phyloP scores from a whole-genome alignment of 2,329 filamentous ascomycete species.

The Trichoderma pleuroti region DNA sequence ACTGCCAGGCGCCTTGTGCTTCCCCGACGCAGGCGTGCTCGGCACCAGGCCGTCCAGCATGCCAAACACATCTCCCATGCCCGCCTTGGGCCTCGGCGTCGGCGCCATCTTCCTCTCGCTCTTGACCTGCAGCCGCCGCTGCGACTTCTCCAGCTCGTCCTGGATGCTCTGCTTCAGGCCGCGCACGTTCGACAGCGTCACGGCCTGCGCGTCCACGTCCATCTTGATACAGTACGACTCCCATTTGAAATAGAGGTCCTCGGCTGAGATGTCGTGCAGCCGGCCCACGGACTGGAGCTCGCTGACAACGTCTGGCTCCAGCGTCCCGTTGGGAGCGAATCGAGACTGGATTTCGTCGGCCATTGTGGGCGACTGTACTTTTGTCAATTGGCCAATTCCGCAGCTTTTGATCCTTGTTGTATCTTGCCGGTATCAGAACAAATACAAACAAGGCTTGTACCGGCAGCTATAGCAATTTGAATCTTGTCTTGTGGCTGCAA shows the following conservation, averaged over 20 bases:
- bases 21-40: slow-evolving; percentile 52
- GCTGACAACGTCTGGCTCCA: slow-evolving; percentile 72
- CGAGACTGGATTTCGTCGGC: slow-evolving; percentile 33
- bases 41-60: slow-evolving; percentile 74
- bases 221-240: slow-evolving; percentile 97
- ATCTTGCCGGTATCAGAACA: not conserved
- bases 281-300: slow-evolving; percentile 85
- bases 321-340: slow-evolving; percentile 41
- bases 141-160: slow-evolving; percentile 75
- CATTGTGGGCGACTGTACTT: slow-evolving; percentile 29
- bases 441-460: not conserved
- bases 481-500: not conserved
- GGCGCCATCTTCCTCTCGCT: slow-evolving; percentile 59
- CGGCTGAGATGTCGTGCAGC: slow-evolving; percentile 72
- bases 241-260: slow-evolving; percentile 98
- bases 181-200: slow-evolving; percentile 65
- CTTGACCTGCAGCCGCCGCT: slow-evolving; percentile 60
- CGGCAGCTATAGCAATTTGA: not conserved
- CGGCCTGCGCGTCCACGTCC: slow-evolving; percentile 71
- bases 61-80: slow-evolving; percentile 69
- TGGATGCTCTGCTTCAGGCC: slow-evolving; percentile 84
- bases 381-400: not conserved
- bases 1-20: slow-evolving; percentile 31
- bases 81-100: slow-evolving; percentile 54
- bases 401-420: not conserved